Base-by-base conservation (phyloP, 768 basidiomycete genomes). In the Termitomyces sp. region DNA sequence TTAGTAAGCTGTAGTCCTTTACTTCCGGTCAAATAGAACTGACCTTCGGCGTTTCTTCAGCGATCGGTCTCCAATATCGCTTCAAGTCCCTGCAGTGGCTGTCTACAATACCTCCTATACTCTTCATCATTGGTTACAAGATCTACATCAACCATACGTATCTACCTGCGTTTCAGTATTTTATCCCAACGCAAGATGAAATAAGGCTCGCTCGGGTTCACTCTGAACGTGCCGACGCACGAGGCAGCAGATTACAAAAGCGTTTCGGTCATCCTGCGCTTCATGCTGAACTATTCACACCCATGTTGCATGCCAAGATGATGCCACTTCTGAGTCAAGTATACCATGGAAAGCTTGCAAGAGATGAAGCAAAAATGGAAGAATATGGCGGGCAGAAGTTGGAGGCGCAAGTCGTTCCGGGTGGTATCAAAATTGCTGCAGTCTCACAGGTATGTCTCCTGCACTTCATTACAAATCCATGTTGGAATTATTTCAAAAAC, bases 211-310 rank as follows among this genome's bases (percentile, higher is more conserved):
- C 87, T 48, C 86, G 91, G 63, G 80, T 94, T 3, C 82, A 94
- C 66, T 91, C 92, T 0, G 84, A 88, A 54, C 84, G 85, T 48
- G 80, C 83, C 1, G 95, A 98, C 68, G 75, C 80, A 57, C 78
- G 79, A 38, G 79, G 87, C 55, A 80, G 88, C 67, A 82, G 89
- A 35, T 82, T 98, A 32, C 87, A 87, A 74, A 93, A 87, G 68
- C 87, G 96, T 30, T 99, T 98, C 73, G 91, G 95, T 1, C 97
- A 99, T 69, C 95, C 97, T 1, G 90, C 94, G 16, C 78, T 99
- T 48, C 85, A 94, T 63, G 72, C 82, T 13, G 92, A 95, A 54
- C 78, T 96, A 47, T 91, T 94, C 72, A 92, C 91, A 5, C 92
- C 90, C 0, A 90, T 92, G 89, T 70, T 94, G 52, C 92, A 92